Evolutionary conservation across 257 asterid genomes (phyloP), one percentile per base, ranked within the genome.

Genomic region (Leptodermis oblonga): DNA sequence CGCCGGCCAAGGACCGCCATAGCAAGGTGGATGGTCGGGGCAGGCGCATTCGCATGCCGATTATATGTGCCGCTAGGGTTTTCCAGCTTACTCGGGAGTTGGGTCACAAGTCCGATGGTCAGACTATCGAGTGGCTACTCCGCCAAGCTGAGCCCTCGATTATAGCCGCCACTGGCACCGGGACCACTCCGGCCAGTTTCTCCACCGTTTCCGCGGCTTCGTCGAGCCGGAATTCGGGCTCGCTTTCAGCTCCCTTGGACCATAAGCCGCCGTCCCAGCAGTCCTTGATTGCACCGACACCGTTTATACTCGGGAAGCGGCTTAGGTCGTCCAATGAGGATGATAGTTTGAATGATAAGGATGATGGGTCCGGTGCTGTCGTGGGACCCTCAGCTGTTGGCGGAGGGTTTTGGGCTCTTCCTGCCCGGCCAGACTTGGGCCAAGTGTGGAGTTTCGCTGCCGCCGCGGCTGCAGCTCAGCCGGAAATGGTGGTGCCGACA

Each of bases 81-180:
- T 92, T 92, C 69, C 98, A 92, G 88, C 90, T 92, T 58, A 92
- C 98, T 0, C 81, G 97, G 0, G 98, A 92, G 80, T 84, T 92
- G 0, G 99, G 97, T 25, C 97, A 90, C 76, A 92, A 92, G 83
- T 90, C 97, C n/a, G 98, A 92, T 60, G 97, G 96, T 9, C 97
- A 88, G 81, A 92, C 98, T 33, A 92, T 92, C 1, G 98, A 92
- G 82, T 92, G 97, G 98, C 93, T 92, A 22, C 96, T 92, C 52
- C 90, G 97, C 4, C 98, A 92, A 73, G 98, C 98, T 1, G 98
- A 93, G 83, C 98, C 97, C 1, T 93, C 98, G 10, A 93, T 93
- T 58, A 88, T 90, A 31, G 97, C 97, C 0, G 97, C 98, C 52
- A 93, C 98, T 25, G 98, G 98, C 14, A 90, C 96, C 20, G 97